phyloP scores from a whole-genome alignment of 169 alveolate species.

The Miamiensis avidus region DNA sequence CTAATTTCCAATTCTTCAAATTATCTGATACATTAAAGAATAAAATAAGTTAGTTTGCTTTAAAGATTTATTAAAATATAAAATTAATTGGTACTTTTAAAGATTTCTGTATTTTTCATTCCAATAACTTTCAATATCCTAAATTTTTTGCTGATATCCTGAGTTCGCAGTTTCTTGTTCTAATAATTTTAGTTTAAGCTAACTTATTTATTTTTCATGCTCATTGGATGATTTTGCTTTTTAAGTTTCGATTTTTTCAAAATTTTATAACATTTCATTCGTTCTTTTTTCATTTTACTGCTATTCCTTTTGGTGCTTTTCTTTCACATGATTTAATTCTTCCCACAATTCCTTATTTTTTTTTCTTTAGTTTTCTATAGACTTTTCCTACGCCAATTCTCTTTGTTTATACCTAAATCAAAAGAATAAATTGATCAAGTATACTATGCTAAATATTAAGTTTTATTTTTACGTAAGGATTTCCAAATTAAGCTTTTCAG shows the following conservation, averaged over 20 bases:
- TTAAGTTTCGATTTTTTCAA: constrained; percentile 13
- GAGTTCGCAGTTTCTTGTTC: constrained; percentile 6
- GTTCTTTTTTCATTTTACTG: constrained; percentile 33
- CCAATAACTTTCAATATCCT: not conserved
- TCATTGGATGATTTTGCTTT: constrained; percentile 7
- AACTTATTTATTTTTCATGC: not conserved
- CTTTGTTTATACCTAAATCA: too few species aligned
- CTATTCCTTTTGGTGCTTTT: constrained; percentile 26
- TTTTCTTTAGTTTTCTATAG: constrained; percentile 34
- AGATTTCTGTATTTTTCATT: too few species aligned
- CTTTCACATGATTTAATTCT: constrained; percentile 36
- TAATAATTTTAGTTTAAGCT: not conserved
- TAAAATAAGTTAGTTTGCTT: too few species aligned
- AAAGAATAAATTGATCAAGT: too few species aligned
- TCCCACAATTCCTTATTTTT: constrained; percentile 25
- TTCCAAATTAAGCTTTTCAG: constrained; percentile 45
- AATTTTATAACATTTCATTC: constrained; percentile 14
- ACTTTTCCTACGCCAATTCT: constrained; percentile 40
- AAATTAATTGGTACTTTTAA: too few species aligned
- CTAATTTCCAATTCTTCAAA: too few species aligned
- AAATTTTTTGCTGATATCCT: not conserved
- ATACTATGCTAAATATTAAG: too few species aligned
- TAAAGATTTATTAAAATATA: too few species aligned
- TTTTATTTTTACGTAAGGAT: constrained; percentile 27
- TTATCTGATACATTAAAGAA: too few species aligned